Base-by-base conservation (phyloP, 75 land plant genomes). In the Picea sitchensis region DNA sequence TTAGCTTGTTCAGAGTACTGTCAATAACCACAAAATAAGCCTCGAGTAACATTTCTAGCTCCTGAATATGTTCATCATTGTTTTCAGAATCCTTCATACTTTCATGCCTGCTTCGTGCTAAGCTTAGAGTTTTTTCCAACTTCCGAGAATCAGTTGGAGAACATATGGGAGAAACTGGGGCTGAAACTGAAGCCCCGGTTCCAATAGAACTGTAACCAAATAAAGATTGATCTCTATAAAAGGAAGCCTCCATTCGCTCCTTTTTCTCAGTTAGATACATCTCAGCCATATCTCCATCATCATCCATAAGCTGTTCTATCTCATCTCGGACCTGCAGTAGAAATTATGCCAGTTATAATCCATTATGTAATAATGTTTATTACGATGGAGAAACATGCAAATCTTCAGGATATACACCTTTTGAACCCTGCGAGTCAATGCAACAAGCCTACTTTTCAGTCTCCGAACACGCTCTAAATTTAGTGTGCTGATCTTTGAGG, bases 251-350 rank as follows among this genome's bases (percentile, higher is more conserved):
- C 90, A 86, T 84, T 56, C 84, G 81, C 73, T 84, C 84, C 63
- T 92, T 92, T 84, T 81, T 96, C 78, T 91, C 91, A 20, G 99
- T 94, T n/a, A 96, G 86, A 77, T 96, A 96, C 93, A 96, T 91
- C 85, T 94, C 99, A 32, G 98, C 98, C 99, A 96, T 96, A 73
- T 96, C 99, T 17, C 98, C 95, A 80, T 96, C 99, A 87, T 96
- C 99, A 83, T 96, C 99, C 98, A 94, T 96, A 9, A 94, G 87
- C 51, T 96, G 98, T 60, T 96, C 99, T 47, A 96, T 94, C 83
- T 96, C 99, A 90, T 94, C 99, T 54, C 88, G 83, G 44, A 96
- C 93, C 98, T 96, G 83, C 65, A 78, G 79, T 47, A n/a, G 11
- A 71, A 71, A 41, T 44, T 71, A 51, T 51, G 23, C 44, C 54